Base-by-base conservation (phyloP, 768 basidiomycete species). In the Stropharia rugosoannulata region DNA sequence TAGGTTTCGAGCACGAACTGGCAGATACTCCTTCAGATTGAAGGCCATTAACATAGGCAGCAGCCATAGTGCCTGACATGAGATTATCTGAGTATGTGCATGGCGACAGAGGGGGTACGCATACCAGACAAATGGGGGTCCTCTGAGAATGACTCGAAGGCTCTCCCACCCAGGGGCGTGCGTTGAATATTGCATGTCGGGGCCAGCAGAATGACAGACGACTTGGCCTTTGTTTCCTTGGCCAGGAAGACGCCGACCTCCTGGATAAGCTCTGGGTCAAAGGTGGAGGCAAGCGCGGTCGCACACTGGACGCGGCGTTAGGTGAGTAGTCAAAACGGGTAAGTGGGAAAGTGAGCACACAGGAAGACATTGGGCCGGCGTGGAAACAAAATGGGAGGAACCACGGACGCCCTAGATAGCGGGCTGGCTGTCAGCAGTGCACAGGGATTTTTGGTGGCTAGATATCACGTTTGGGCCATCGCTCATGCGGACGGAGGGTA, bases 161-260 rank as follows among this genome's bases (percentile, higher is more conserved):
- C 75, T 37, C 83, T 72, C 5, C 84, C 83, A 13, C 82, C 84
- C 3, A 85, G 70, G 13, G 83, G 83, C 7, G 79, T 80, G 37
- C 89, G 79, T 64, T 85, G 86, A 39, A 88, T 89, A 65, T 89
- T 90, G 71, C 86, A 86, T 0, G 89, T 90, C 8, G 87, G 89
- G 2, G 85, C 87, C 27, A 89, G 77, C 12, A 89, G 72, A 36
- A 87, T 73, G 37, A 83, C 80, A 1, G 83, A 80, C 4, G 84
- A 83, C 64, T 86, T 86, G 60, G 78, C 71, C 62, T 88, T 87
- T 25, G 86, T 76, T 67, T 90, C 87, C 55, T 80, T 73, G 0
- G 76, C 88, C 46, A 91, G 74, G 51, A 87, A 83, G 16, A 65
- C 68, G 32, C 87, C 88, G 36, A 81, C 80, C 46, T 80, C 62